phyloP scores from a whole-genome alignment of 441 rosid species.

The Euphorbia schlechtendalii region DNA sequence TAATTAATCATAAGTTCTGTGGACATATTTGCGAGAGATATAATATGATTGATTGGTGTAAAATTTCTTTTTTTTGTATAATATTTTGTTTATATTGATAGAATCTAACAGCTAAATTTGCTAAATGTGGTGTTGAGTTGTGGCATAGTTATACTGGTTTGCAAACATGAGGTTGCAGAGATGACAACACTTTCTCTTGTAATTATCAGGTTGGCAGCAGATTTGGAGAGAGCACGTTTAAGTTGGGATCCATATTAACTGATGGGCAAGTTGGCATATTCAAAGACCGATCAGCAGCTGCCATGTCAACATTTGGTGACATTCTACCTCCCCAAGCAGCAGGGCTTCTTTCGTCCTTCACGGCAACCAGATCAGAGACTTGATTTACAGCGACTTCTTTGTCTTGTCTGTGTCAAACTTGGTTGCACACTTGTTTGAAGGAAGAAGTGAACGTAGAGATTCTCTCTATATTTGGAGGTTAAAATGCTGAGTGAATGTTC shows the following conservation, averaged over 20 bases:
- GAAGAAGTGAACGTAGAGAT: slow-evolving; percentile 1
- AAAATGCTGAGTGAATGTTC: background rate
- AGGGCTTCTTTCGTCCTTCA: slow-evolving; percentile 93
- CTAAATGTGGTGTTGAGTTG: background rate
- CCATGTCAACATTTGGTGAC: slow-evolving; percentile 95
- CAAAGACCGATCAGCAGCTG: slow-evolving; percentile 93
- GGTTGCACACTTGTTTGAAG: slow-evolving; percentile 12
- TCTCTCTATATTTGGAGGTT: background rate
- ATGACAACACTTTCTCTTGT: slow-evolving; percentile 8
- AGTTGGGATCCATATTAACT: slow-evolving; percentile 83
- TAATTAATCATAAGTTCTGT: background rate
- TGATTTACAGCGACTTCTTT: slow-evolving; percentile 19
- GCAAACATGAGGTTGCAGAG: slow-evolving; percentile 1
- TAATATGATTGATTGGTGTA: background rate
- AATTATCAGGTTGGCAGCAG: slow-evolving; percentile 82
- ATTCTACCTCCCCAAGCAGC: slow-evolving; percentile 92
- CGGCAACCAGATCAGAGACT: slow-evolving; percentile 59
- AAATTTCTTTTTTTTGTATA: background rate
- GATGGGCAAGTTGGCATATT: slow-evolving; percentile 97
- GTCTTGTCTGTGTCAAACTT: background rate
- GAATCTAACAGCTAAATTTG: background rate
- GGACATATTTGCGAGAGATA: background rate
- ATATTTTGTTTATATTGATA: background rate
- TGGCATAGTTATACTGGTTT: background rate
- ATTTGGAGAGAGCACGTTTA: slow-evolving; percentile 94